Conservation (phyloP, 805 yeast genomes). For the Ascoidea tarda region DNA sequence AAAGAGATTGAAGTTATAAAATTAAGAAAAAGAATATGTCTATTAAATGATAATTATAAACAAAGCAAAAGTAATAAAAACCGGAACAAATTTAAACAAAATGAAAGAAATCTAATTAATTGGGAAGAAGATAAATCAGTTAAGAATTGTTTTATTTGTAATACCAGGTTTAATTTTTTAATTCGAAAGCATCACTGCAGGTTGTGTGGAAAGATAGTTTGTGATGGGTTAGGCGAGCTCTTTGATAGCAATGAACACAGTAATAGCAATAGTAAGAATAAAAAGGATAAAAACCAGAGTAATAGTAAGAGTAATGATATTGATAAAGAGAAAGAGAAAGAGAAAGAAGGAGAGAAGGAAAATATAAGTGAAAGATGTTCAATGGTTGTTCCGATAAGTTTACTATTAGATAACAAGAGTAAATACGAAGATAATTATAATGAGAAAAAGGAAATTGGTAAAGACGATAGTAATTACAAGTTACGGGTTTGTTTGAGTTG, state of each 20-base stretch:
- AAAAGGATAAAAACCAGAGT: not conserved
- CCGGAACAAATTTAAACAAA: too few relatives aligned
- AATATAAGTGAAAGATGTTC: not conserved
- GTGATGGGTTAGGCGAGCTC: conserved; percentile 17
- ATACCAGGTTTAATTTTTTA: conserved; percentile 29
- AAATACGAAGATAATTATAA: too few relatives aligned
- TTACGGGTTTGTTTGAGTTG: too few relatives aligned
- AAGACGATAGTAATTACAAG: too few relatives aligned
- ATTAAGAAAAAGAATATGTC: too few relatives aligned
- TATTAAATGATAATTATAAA: too few relatives aligned
- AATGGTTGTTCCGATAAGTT: not conserved
- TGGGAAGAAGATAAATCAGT: conserved; percentile 8
- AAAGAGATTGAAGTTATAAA: too few relatives aligned
- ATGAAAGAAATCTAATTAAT: too few relatives aligned
- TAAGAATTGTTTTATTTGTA: conserved; percentile 32
- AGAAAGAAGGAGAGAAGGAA: not conserved
- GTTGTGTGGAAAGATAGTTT: conserved; percentile 52
- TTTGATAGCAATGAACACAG: not conserved
- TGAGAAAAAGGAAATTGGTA: not conserved
- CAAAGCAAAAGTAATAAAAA: too few relatives aligned
- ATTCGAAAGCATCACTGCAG: conserved; percentile 58
- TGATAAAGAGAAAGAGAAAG: too few relatives aligned
- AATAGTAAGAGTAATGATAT: not conserved
- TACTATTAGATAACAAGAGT: not conserved
- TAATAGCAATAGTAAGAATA: not conserved